Conservation (phyloP, 352 stramenopile genomes). For the Thraustochytrium striatum region DNA sequence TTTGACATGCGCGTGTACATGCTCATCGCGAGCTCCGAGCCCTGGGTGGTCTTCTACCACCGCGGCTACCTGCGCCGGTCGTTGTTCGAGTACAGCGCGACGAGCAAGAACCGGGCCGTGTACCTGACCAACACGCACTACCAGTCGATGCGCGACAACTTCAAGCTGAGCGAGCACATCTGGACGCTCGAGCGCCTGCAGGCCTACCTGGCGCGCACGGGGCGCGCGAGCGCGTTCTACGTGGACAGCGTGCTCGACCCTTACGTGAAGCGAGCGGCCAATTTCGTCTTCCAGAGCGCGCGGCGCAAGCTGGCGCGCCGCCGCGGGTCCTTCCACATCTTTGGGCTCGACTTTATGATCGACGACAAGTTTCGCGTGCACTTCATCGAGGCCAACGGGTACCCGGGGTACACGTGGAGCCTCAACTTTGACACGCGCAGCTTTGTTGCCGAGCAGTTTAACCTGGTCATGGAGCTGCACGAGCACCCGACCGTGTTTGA, state of each 20-base stretch:
- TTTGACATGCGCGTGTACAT: constrained; percentile 84
- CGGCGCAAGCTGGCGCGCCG: constrained; percentile 31
- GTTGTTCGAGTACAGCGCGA: constrained; percentile 43
- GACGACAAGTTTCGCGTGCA: constrained; percentile 45
- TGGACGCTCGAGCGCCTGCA: constrained; percentile 44
- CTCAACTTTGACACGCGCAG: constrained; percentile 45
- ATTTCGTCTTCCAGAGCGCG: constrained; percentile 46
- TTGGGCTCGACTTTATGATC: constrained; percentile 46
- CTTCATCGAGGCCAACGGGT: constrained; percentile 46
- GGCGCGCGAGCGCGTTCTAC: constrained; percentile 18
- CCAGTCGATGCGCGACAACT: background rate
- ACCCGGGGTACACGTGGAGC: constrained; percentile 43
- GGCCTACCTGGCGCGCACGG: constrained; percentile 23
- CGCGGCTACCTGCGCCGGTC: constrained; percentile 30
- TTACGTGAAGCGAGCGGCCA: constrained; percentile 39
- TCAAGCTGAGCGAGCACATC: constrained; percentile 49
- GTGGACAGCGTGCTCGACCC: constrained; percentile 44
- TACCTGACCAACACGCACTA: constrained; percentile 47
- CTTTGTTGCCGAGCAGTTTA: constrained; percentile 41
- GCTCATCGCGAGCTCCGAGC: constrained; percentile 59
- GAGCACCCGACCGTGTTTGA: constrained; percentile 42
- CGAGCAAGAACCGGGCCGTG: constrained; percentile 14
- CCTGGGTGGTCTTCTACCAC: constrained; percentile 46
- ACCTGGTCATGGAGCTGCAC: constrained; percentile 37
- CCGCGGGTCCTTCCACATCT: constrained; percentile 44